These are phyloP conservation scores for Coemansia sp. DNA, from an alignment of 192 early-diverging fungal species.

Conservation along the genomic window DNA sequence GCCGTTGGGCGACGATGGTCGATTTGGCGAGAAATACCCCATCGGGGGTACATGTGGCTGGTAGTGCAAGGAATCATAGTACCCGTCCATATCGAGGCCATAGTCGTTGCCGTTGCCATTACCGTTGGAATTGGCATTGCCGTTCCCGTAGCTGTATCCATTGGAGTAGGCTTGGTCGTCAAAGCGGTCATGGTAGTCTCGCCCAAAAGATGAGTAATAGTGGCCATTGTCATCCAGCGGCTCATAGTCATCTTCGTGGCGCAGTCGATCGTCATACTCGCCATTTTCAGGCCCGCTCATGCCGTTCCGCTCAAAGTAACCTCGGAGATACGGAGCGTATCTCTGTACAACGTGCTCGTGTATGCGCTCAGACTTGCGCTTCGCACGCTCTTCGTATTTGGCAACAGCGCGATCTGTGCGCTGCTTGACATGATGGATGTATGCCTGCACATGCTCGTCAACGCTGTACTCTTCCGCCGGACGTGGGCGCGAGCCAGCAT, in stretches of 20 bases:
- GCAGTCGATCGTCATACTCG: constrained; percentile 2
- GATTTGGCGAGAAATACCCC: constrained; percentile 47
- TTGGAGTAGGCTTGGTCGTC: not conserved
- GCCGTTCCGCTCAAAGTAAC: constrained; percentile 34
- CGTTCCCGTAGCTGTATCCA: constrained; percentile 1
- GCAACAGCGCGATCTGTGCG: constrained; percentile 46
- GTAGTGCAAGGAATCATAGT: not conserved
- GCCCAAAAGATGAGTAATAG: not conserved
- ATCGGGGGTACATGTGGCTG: constrained; percentile 32
- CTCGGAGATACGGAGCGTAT: constrained; percentile 46
- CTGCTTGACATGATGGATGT: constrained; percentile 48
- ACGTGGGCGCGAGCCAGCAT: constrained; percentile 6
- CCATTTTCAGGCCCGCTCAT: constrained; percentile 10
- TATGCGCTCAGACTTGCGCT: constrained; percentile 50
- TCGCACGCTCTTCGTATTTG: constrained; percentile 40
- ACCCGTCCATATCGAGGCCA: constrained; percentile 13
- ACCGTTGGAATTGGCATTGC: not conserved
- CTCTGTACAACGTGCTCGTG: constrained; percentile 48
- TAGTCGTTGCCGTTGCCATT: constrained; percentile 19
- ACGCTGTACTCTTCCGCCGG: constrained; percentile 31
- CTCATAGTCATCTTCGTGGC: constrained; percentile 18
- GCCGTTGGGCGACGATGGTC: constrained; percentile 21
- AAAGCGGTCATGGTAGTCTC: not conserved
- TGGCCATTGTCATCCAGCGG: not conserved
- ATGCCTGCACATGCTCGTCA: constrained; percentile 47